Evolutionary conservation across 2,329 filamentous ascomycete species (phyloP), one percentile per base, ranked within the genome.

Genomic region (Blastomyces parvus): DNA sequence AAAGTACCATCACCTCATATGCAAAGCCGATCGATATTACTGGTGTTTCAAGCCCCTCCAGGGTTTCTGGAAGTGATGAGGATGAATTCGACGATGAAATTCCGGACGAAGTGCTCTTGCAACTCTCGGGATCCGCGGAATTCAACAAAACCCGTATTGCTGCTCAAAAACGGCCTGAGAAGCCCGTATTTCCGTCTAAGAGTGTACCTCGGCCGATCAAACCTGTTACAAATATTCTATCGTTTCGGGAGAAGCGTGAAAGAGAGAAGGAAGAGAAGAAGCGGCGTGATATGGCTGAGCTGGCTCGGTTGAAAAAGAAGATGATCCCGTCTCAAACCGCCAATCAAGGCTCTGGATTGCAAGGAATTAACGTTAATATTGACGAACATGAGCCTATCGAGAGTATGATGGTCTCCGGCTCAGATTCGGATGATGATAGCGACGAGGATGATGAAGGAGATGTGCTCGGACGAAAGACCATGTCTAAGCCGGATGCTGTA

Each of bases 321-420:
- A 75, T 59, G 44, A 75, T 59, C 61, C 72, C 60, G 70, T 83
- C 56, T 74, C 81, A 83, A 40, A 86, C 86, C n/a, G 78, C 83
- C 9, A 88, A 90, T 64, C 90, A 91, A 72, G 90, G 90, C 2
- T 94, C 90, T 64, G 91, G 89, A 25, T 77, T 94, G 11, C 83
- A 84, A 66, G 87, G 87, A 33, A 82, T 95, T 59, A 84, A 88
- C 44, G 80, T 91, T 1, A 80, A 84, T 63, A 90, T 90, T 64
- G 94, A 93, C 75, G 91, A 94, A 62, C 88, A 93, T 70, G 83
- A 84, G 2, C 83, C 84, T 1, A 83, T 83, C 66, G 89, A 89
- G 66, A 91, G 93, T 67, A 91, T 97, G 74, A 96, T 97, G 91
- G 90, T 97, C 52, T 87, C 85, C 38, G 77, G 74, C 4, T 78